Evolutionary conservation across 805 yeast species (phyloP).

Genomic region (Saccharomycopsis oosterbeekiorum): DNA sequence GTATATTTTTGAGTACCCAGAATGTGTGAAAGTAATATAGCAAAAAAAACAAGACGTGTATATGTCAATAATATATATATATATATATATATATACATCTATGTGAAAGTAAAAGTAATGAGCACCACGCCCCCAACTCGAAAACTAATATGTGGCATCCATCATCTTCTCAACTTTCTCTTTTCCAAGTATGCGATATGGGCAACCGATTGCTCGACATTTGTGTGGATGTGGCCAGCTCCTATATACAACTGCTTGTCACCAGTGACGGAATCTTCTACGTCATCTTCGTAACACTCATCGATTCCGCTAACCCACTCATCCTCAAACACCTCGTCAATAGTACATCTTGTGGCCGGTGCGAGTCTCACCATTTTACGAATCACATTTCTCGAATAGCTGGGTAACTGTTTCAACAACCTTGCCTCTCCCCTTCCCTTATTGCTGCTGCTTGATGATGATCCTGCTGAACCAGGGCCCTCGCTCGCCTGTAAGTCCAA

Average conservation of each 20-base stretch:
- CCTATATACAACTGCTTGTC: slow-evolving; percentile 31
- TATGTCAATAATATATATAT: too few species aligned
- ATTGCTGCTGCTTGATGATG: neutral
- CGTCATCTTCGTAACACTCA: slow-evolving; percentile 47
- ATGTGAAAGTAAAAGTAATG: too few species aligned
- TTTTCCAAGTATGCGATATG: slow-evolving; percentile 90
- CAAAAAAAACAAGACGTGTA: too few species aligned
- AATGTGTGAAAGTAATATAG: too few species aligned
- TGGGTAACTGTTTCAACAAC: slow-evolving; percentile 59
- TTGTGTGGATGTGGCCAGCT: slow-evolving; percentile 69
- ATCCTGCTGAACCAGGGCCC: neutral
- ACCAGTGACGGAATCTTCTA: slow-evolving; percentile 30
- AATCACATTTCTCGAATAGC: slow-evolving; percentile 55
- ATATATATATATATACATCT: too few species aligned
- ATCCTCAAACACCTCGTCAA: slow-evolving; percentile 69
- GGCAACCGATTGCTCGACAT: slow-evolving; percentile 88
- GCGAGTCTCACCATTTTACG: slow-evolving; percentile 75
- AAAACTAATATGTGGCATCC: too few species aligned
- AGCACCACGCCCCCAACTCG: too few species aligned
- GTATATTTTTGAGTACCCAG: too few species aligned
- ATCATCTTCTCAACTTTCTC: slow-evolving; percentile 36
- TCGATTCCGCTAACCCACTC: slow-evolving; percentile 54
- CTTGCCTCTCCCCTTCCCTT: slow-evolving; percentile 59
- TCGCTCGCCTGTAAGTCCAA: neutral
- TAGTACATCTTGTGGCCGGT: slow-evolving; percentile 75